Percentiles rank a stretch among this genome's conserved stretches.
Evolutionary conservation across 805 yeast genomes (phyloP).

Genomic region (Maudiozyma barnettii): DNA sequence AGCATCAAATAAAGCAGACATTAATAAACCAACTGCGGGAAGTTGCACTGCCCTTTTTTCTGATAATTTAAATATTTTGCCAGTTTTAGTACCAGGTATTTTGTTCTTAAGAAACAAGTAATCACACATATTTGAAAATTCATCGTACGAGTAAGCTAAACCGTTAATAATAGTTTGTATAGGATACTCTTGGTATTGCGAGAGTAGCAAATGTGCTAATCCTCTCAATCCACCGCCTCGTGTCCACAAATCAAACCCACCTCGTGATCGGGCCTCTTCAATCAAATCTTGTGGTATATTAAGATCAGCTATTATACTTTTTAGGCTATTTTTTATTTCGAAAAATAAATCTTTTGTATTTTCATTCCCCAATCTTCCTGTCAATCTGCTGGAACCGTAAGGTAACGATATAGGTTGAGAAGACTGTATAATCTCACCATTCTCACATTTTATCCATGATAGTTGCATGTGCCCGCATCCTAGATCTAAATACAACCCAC

Average conservation of each 20-base stretch:
- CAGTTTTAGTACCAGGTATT: conserved; percentile 34
- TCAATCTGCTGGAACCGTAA: conserved; percentile 63
- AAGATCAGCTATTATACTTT: conserved; percentile 41
- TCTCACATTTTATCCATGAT: conserved; percentile 54
- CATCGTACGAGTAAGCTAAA: conserved; percentile 46
- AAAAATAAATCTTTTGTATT: conserved; percentile 39
- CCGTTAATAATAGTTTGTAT: conserved; percentile 65
- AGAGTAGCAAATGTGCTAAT: conserved; percentile 50
- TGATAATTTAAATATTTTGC: conserved; percentile 52
- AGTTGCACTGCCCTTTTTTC: conserved; percentile 56
- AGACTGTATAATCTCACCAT: conserved; percentile 48
- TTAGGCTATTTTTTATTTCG: conserved; percentile 42
- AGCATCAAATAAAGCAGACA: conserved; percentile 53
- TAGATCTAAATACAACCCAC: conserved; percentile 62
- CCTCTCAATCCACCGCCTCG: conserved; percentile 74
- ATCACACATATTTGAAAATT: conserved; percentile 43
- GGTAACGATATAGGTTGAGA: conserved; percentile 55
- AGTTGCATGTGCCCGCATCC: conserved; percentile 66
- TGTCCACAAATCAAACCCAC: conserved; percentile 55
- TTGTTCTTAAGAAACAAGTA: conserved; percentile 40
- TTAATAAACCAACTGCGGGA: conserved; percentile 58
- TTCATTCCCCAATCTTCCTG: conserved; percentile 45
- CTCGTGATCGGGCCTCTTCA: conserved; percentile 42
- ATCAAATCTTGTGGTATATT: conserved; percentile 43
- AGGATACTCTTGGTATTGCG: conserved; percentile 49